phyloP scores from a whole-genome alignment of 2,329 filamentous ascomycete genomes.

The Pleoardoris graminearum region DNA sequence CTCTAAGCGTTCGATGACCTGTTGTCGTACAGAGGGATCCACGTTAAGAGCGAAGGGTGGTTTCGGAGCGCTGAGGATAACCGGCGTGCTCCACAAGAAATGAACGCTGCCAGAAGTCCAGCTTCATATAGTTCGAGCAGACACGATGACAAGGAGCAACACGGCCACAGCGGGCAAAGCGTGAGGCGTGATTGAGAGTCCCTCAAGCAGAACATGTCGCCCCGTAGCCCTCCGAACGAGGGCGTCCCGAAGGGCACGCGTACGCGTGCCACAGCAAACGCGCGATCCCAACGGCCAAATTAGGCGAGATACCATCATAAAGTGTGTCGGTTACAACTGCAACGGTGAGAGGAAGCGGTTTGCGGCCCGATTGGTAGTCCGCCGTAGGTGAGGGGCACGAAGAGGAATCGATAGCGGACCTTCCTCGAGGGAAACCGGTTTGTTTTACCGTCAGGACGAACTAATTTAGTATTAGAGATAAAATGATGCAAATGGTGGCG shows the following conservation, averaged over 20 bases:
- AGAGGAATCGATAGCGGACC: neutral
- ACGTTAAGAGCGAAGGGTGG: neutral
- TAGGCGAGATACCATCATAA: neutral
- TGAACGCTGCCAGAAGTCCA: neutral
- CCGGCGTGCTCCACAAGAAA: neutral
- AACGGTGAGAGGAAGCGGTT: neutral
- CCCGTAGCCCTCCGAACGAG: slow-evolving; percentile 5
- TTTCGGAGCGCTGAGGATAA: neutral
- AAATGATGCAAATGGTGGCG: neutral
- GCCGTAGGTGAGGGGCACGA: neutral
- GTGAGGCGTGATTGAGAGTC: neutral
- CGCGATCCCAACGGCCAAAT: no score
- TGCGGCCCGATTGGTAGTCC: neutral
- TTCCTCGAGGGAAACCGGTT: neutral
- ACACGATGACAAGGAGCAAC: neutral
- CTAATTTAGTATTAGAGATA: neutral
- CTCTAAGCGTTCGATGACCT: neutral
- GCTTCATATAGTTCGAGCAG: neutral
- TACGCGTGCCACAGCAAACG: neutral
- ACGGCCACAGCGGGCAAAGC: neutral
- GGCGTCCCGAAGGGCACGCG: slow-evolving; percentile 1
- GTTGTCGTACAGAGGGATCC: neutral
- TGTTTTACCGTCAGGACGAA: neutral
- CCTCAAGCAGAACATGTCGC: neutral
- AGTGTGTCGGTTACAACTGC: neutral